Conservation (phyloP, 2,329 filamentous ascomycete species). For the Orbilia quercus region DNA sequence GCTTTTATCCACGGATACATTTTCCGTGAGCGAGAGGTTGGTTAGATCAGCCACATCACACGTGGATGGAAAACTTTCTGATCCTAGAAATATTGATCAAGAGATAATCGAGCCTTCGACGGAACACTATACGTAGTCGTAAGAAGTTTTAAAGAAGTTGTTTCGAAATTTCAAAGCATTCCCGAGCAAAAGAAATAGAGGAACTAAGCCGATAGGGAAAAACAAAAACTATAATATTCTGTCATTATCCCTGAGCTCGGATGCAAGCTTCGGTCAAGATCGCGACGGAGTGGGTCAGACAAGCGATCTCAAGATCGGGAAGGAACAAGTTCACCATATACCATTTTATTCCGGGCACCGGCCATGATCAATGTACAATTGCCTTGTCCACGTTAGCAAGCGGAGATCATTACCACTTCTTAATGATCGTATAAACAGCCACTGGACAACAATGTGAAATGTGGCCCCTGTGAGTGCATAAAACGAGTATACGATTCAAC, state of each 20-base stretch:
- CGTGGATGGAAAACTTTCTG: too few relatives aligned
- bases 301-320: slow-evolving; percentile 22
- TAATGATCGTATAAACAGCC: slow-evolving; percentile 29
- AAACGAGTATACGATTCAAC: slow-evolving; percentile 26
- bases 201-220: background rate
- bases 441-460: slow-evolving; percentile 27
- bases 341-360: slow-evolving; percentile 11
- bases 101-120: too few relatives aligned
- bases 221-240: background rate
- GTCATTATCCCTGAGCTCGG: background rate
- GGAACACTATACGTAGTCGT: too few relatives aligned
- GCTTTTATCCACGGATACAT: too few relatives aligned
- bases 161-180: too few relatives aligned
- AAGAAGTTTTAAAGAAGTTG: too few relatives aligned
- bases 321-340: background rate
- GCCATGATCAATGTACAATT: slow-evolving; percentile 7
- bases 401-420: slow-evolving; percentile 26
- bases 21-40: too few relatives aligned
- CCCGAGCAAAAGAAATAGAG: too few relatives aligned
- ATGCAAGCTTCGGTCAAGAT: slow-evolving; percentile 3
- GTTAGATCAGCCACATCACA: too few relatives aligned
- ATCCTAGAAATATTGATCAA: too few relatives aligned
- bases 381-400: slow-evolving; percentile 22
- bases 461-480: slow-evolving; percentile 53
- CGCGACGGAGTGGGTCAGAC: slow-evolving; percentile 30